Percentiles rank a stretch among this genome's conserved stretches.
Evolutionary conservation across 2,329 filamentous ascomycete genomes (phyloP).

Genomic region (Allantophomopsis lycopodina): DNA sequence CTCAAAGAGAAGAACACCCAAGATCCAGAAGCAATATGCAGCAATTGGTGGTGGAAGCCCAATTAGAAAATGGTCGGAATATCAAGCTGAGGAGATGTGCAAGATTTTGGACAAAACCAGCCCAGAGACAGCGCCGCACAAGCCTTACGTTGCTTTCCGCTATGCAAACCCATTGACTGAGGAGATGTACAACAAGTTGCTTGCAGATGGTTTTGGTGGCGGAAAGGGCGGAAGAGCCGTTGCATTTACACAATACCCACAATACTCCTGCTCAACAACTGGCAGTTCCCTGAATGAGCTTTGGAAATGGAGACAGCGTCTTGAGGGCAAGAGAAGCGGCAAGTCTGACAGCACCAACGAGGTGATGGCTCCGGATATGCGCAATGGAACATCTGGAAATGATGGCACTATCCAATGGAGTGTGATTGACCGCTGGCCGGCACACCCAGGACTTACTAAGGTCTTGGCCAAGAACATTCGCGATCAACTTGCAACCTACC

Average conservation of each 20-base stretch:
- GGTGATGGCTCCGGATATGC: background rate
- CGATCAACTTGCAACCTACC: slow-evolving; percentile 70
- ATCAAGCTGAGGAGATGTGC: slow-evolving; percentile 91
- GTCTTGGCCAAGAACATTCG: slow-evolving; percentile 91
- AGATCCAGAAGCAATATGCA: slow-evolving; percentile 91
- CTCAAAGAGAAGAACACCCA: slow-evolving; percentile 75
- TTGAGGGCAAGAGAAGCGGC: slow-evolving; percentile 62
- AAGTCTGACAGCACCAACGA: background rate
- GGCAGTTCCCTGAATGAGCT: slow-evolving; percentile 93
- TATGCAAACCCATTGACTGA: slow-evolving; percentile 91
- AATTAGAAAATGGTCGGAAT: slow-evolving; percentile 95
- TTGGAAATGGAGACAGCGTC: slow-evolving; percentile 87
- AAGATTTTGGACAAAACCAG: slow-evolving; percentile 86
- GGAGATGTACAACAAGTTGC: slow-evolving; percentile 72
- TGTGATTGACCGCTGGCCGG: slow-evolving; percentile 95
- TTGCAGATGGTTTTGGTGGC: slow-evolving; percentile 81
- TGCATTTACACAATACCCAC: slow-evolving; percentile 95
- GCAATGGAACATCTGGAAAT: slow-evolving; percentile 2
- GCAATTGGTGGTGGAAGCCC: slow-evolving; percentile 96
- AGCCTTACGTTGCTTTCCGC: slow-evolving; percentile 93
- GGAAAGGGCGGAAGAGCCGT: slow-evolving; percentile 88
- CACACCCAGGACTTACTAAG: slow-evolving; percentile 79
- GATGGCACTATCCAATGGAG: slow-evolving; percentile 81
- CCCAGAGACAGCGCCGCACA: slow-evolving; percentile 89
- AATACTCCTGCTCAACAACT: slow-evolving; percentile 96